Evolutionary conservation across 768 basidiomycete genomes (phyloP), one percentile per base, ranked within the genome.

Genomic region (Gymnopilus dilepis): DNA sequence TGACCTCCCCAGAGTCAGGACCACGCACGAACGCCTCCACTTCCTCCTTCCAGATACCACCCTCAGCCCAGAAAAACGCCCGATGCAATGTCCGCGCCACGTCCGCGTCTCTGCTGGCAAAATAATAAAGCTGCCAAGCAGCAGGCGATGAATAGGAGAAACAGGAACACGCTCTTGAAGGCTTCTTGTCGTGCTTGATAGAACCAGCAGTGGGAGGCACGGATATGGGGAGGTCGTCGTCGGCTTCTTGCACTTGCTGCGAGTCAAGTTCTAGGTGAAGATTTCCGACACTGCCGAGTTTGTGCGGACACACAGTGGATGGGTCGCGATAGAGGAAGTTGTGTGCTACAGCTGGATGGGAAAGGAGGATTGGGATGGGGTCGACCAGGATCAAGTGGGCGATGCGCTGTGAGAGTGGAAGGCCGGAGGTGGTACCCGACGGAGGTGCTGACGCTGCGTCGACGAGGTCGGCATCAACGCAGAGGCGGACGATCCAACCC

Each of bases 51-150:
- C 86, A 90, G 26, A 89, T 62, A 13, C 85, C 75, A 34, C 82
- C 85, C 69, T 90, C 84, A 30, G 78, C 69, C 89, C 89, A 90
- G 67, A 88, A 89, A 68, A 90, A 89, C 56, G 85, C 79, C 2
- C 89, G 77, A 13, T 79, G 76, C 15, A 90, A 77, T 40, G 84
- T 80, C 2, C 84, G 79, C 51, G 87, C 81, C 47, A 88, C 79
- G 65, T 89, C 88, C 9, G 86, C 74, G 63, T 90, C 89, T 11
- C 83, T 81, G 58, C 82, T 84, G 21, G 87, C 80, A 65, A 90
- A 89, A 66, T 86, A 90, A 85, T 86, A 89, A 53, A 90, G 65
- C 72, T 86, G 78, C 86, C 86, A 88, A 64, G 90, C 84, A 67
- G 58, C 67, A 52, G 73, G 71, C 1, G 88, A 78, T 6, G 63